Evolutionary conservation across 2,329 filamentous ascomycete genomes (phyloP), one percentile per base, ranked within the genome.

Genomic region (Ascochyta fabae): DNA sequence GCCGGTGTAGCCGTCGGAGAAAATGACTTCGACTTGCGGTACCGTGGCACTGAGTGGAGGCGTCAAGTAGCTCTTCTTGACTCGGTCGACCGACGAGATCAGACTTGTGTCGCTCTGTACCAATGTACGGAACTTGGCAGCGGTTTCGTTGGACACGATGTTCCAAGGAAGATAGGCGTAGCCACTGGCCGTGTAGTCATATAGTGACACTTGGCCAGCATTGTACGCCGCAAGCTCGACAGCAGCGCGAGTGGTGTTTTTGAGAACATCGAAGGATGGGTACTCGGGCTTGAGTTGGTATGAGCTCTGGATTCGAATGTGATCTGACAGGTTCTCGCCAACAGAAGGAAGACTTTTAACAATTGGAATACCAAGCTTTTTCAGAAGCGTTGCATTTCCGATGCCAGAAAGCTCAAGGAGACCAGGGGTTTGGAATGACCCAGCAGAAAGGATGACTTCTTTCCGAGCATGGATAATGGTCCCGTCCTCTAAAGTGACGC

Each of bases 1-100:
- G 15, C 79, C 79, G 0, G 77, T 78, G 63, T 80, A 81, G 3
- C 77, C 77, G 55, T 81, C 78, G 0, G 76, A 77, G 60, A 81
- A 78, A 53, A 80, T 77, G 33, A 79, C 57, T 61, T 80, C 78
- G 1, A 79, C 59, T 54, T 80, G 75, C 0, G 78, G 77, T 7
- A 80, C 71, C n/a, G 58, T 53, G 4, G 59, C 54, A 48, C 52
- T 68, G 29, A 64, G 48, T 2, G 60, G 45, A 10, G 79, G 64
- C 15, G 66, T 63, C 39, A 83, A 67, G 53, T 78, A 68, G 51
- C 59, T 59, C 40, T 64, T 61, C 53, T 68, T 70, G 35, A 65
- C 23, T 19, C 59, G 59, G 27, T 65, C 61, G 15, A 64, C 58
- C 4, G 60, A 33, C 0, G 65, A 64, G 3, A 44, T 61, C 43